Evolutionary conservation across 2,329 filamentous ascomycete genomes (phyloP), one percentile per base, ranked within the genome.

Genomic region (Aspergillus pseudoglaucus): DNA sequence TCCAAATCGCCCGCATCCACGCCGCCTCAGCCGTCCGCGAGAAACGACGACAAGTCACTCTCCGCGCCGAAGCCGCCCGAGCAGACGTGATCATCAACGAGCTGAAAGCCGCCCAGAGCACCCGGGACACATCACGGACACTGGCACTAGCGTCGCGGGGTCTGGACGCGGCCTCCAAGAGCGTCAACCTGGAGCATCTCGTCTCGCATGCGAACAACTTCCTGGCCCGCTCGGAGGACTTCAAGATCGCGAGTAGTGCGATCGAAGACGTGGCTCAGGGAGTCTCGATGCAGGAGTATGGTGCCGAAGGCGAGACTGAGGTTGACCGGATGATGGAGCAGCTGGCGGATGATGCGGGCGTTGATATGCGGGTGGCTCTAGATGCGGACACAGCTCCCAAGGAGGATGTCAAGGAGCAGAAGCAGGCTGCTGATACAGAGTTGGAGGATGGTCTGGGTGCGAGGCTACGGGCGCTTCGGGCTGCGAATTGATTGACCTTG

Each of bases 21-120:
- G 72, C 72, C 46, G 65, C 65, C 17, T 71, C 69, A 41, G 70
- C 71, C 25, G 64, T 75, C 23, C 71, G 72, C 51, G 71, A 75
- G 47, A 73, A 73, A 46, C 68, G 71, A 46, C 68, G 72, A 51
- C 68, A 73, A 49, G 67, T 74, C 15, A 69, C 68, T 10, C 68
- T 75, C 4, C 66, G 67, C 47, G 66, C 70, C 6, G 68, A 75
- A 54, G 70, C 72, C 6, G 71, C 72, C 12, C 69, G 72, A 15
- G 72, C 72, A 39, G 72, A 75, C 47, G 72, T 74, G 0, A 74
- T 75, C n/a, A 73, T 73, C 53, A 72, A 72, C 46, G 70, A 74
- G 47, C 66, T 75, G 3, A 72, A 74, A 51, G 72, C 72, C 14
- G 72, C 71, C 1, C 72, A 75, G 42, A 71, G 67, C 47, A 75